Percentiles rank a stretch among this genome's conserved stretches.
These are phyloP conservation scores for Rhizomucor pusillus DNA, from an alignment of 371 early-diverging fungal genomes.

Conservation along the genomic window DNA sequence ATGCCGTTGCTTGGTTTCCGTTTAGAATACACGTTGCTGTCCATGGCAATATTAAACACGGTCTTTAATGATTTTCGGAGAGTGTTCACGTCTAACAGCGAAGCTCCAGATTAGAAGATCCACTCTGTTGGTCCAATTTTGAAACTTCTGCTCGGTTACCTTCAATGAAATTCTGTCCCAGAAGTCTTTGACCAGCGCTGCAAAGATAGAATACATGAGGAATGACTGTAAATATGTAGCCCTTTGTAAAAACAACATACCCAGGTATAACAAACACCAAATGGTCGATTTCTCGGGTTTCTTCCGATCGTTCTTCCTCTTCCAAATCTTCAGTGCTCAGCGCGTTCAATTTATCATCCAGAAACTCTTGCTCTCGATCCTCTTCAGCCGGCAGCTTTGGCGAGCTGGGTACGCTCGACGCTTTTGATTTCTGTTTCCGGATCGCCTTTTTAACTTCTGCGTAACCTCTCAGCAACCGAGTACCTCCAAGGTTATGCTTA, in stretches of 20 bases:
- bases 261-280: slow-evolving; percentile 81
- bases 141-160: slow-evolving; percentile 42
- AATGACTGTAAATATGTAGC: background rate
- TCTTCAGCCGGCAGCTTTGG: background rate
- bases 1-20: slow-evolving; percentile 58
- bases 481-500: slow-evolving; percentile 66
- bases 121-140: background rate
- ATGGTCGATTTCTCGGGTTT: slow-evolving; percentile 69
- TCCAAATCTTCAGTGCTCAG: slow-evolving; percentile 45
- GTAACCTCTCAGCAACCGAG: slow-evolving; percentile 71
- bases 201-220: background rate
- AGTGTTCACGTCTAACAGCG: slow-evolving; percentile 59
- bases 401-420: background rate
- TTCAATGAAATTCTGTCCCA: slow-evolving; percentile 73
- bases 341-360: slow-evolving; percentile 46
- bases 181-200: slow-evolving; percentile 78
- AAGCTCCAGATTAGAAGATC: background rate
- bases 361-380: slow-evolving; percentile 15
- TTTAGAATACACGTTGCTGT: slow-evolving; percentile 20
- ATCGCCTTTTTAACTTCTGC: slow-evolving; percentile 57
- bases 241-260: slow-evolving; percentile 33
- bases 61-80: slow-evolving; percentile 68
- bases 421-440: slow-evolving; percentile 1
- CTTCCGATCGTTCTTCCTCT: slow-evolving; percentile 44
- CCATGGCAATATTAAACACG: slow-evolving; percentile 32